Evolutionary conservation across 305 asterid genomes (phyloP).

Genomic region (Fraxinus velutina): DNA sequence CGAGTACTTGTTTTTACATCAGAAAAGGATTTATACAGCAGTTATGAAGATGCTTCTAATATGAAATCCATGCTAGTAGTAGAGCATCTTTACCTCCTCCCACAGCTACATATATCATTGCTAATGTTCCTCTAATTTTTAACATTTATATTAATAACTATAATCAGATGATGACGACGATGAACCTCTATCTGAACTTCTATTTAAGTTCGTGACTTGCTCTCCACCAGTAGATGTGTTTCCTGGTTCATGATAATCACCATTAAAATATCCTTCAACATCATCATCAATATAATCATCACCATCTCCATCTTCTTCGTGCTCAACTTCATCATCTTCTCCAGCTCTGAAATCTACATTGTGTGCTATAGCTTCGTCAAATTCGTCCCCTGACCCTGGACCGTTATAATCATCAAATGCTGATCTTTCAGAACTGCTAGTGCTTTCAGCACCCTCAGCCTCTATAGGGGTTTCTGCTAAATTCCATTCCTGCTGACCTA

Average conservation of each 20-base stretch:
- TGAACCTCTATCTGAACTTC: constrained; percentile 44
- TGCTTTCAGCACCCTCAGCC: constrained; percentile 38
- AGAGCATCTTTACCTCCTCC: not conserved
- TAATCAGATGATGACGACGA: constrained; percentile 55
- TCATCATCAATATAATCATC: constrained; percentile 26
- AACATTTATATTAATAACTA: constrained; percentile 37
- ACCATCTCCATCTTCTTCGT: constrained; percentile 25
- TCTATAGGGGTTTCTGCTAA: constrained; percentile 35
- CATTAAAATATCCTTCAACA: constrained; percentile 12
- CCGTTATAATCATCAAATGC: constrained; percentile 43
- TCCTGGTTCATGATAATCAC: constrained; percentile 27
- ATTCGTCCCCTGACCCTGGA: constrained; percentile 42
- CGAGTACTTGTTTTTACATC: not conserved
- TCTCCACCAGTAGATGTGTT: constrained; percentile 31
- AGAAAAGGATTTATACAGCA: not conserved
- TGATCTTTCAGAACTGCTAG: constrained; percentile 56
- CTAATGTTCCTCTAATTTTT: not conserved
- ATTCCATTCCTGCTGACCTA: constrained; percentile 36
- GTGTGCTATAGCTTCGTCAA: constrained; percentile 32
- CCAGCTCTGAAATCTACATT: constrained; percentile 21
- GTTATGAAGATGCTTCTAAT: not conserved
- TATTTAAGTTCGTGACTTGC: constrained; percentile 28
- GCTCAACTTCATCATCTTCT: constrained; percentile 21
- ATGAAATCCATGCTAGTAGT: not conserved
- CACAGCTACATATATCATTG: not conserved